A percentile compares a stretch with the other conserved stretches of the same genome.
Evolutionary conservation across 441 rosid genomes (phyloP).

Genomic region (Erysimum cheiri): DNA sequence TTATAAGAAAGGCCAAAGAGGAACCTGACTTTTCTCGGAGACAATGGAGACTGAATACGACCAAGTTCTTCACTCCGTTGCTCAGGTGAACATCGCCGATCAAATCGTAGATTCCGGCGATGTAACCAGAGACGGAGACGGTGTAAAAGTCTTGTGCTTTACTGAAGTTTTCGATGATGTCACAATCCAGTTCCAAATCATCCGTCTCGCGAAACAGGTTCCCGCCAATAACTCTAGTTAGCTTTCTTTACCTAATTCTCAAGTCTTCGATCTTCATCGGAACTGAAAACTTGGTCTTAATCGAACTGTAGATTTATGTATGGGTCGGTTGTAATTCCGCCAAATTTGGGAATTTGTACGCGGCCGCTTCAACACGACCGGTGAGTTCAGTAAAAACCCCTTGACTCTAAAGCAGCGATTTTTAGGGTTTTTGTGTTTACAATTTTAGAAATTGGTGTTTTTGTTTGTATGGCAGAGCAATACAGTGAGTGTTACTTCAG

Average conservation of each 20-base stretch:
- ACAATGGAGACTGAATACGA: conserved; percentile 41
- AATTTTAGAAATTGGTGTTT: neutral
- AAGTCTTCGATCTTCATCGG: conserved; percentile 21
- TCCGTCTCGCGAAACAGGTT: conserved; percentile 79
- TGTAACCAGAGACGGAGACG: neutral
- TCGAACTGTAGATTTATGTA: conserved; percentile 61
- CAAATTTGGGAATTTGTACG: conserved; percentile 77
- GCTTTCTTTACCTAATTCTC: neutral
- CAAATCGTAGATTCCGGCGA: neutral
- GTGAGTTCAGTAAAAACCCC: conserved; percentile 46
- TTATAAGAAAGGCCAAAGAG: neutral
- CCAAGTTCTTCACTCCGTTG: conserved; percentile 36
- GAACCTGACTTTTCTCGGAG: neutral
- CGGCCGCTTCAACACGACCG: conserved; percentile 82
- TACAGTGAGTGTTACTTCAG: conserved; percentile 69
- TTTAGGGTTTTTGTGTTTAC: conserved; percentile 6
- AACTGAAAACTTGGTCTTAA: neutral
- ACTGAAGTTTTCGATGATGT: conserved; percentile 64
- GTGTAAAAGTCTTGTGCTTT: conserved; percentile 61
- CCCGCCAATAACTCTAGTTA: conserved; percentile 1
- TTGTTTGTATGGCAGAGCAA: conserved; percentile 53
- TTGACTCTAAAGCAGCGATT: neutral
- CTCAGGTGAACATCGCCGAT: conserved; percentile 33
- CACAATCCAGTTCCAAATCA: conserved; percentile 76
- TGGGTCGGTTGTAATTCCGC: conserved; percentile 84